Base-by-base conservation (phyloP, 2,329 filamentous ascomycete species). In the Fusarium continuum region DNA sequence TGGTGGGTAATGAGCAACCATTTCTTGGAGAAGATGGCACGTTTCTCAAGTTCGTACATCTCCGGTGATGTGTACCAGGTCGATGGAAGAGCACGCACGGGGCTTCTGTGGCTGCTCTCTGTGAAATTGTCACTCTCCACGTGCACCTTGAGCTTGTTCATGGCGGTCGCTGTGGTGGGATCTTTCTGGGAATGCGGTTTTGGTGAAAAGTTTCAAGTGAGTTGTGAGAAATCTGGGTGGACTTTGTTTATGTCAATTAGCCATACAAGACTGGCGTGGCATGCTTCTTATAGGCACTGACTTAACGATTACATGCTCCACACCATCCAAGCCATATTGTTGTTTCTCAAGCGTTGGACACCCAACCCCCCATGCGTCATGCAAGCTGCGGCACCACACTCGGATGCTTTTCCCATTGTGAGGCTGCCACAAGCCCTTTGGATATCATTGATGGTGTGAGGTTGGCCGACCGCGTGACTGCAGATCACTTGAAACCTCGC, bases 1-100 rank as follows among this genome's bases (percentile, higher is more conserved):
- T 79, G 74, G 76, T 87, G 79, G 47, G 84, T 85, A 28, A 82
- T 78, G 39, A 85, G 79, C 19, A 83, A 75, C 83, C 83, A 86
- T 63, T 81, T 80, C 60, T 79, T 78, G 25, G 83, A 85, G 69
- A 86, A 86, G 67, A 86, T 82, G 29, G 83, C 81, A 14, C 84
- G 79, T 11, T 80, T 75, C 68, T 86, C 84, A 0, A 86, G 79
- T 64, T 85, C 78, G 63, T 82, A 85, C 76, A 86, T 82, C 48
- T 81, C 80, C 8, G 74, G 70, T 2, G 79, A 80, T 8, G 73
- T 77, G 68, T 83, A 86, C 83, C 83, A 85, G 16, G 79, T 80
- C 6, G 43, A 76, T 3, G 83, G 83, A 1, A 86, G 73, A 23
- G 82, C 77, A 22, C 75, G 60, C 9, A 60, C 35, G 2, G 56